Conservation (phyloP, 352 stramenopile genomes). For the Pythium myriotylum region DNA sequence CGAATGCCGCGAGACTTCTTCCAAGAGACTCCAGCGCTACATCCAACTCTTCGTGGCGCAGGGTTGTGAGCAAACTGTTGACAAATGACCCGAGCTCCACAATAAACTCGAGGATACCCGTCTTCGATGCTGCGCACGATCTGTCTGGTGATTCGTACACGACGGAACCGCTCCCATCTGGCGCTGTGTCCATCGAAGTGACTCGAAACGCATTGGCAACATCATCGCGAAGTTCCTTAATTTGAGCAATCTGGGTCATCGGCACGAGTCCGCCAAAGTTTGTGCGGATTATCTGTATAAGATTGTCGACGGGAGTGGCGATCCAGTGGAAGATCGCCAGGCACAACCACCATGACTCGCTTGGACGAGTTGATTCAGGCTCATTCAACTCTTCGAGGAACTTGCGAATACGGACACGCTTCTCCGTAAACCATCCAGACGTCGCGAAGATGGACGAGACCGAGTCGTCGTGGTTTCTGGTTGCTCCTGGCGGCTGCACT, state of each 20-base stretch:
- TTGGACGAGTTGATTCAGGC: constrained; percentile 21
- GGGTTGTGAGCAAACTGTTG: constrained; percentile 31
- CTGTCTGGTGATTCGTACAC: neutral
- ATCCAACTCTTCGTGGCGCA: constrained; percentile 31
- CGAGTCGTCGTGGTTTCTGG: neutral
- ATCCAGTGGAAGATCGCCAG: constrained; percentile 59
- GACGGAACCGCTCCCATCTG: neutral
- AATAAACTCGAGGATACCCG: constrained; percentile 42
- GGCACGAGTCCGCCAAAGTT: constrained; percentile 21
- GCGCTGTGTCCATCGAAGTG: neutral
- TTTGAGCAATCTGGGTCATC: constrained; percentile 19
- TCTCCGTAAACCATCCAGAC: constrained; percentile 46
- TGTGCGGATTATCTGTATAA: constrained; percentile 35
- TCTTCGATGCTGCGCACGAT: constrained; percentile 15
- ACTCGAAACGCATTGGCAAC: constrained; percentile 35
- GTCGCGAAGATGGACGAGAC: constrained; percentile 10
- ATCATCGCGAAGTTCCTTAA: constrained; percentile 35
- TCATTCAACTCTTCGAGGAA: constrained; percentile 37
- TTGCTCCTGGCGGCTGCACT: neutral
- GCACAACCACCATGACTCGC: constrained; percentile 62
- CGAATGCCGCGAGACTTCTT: constrained; percentile 32
- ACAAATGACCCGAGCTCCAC: constrained; percentile 46
- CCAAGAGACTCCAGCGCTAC: constrained; percentile 38
- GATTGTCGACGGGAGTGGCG: constrained; percentile 37
- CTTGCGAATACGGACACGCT: constrained; percentile 53